phyloP scores from a whole-genome alignment of 2,329 filamentous ascomycete species.

The Colletotrichum gloeosporioides region DNA sequence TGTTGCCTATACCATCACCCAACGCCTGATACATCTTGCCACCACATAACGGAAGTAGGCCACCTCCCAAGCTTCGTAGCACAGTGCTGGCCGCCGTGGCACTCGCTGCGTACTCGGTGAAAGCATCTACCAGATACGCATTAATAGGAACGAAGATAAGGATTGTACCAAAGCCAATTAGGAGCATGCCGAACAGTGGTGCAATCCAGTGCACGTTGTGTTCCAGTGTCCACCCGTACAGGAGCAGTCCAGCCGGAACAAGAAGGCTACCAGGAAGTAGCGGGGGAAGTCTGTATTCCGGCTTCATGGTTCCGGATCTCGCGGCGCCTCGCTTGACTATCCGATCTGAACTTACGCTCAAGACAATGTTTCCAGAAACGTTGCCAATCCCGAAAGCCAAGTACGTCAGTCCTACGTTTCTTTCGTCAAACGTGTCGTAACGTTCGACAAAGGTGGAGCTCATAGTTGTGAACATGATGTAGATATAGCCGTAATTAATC shows the following conservation, averaged over 20 bases:
- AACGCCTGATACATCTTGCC: constrained; percentile 15
- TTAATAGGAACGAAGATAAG: constrained; percentile 57
- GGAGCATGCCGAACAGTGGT: constrained; percentile 55
- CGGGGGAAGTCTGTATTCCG: constrained; percentile 25
- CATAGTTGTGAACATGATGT: background rate
- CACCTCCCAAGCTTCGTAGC: constrained; percentile 50
- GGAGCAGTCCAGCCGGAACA: constrained; percentile 25
- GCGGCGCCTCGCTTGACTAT: background rate
- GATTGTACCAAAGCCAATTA: constrained; percentile 52
- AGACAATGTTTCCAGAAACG: background rate
- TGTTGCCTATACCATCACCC: constrained; percentile 25
- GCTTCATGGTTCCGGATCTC: background rate
- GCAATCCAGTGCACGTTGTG: constrained; percentile 62
- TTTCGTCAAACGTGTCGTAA: background rate
- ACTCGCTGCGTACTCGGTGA: constrained; percentile 49
- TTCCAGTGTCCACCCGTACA: constrained; percentile 41
- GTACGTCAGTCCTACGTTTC: background rate
- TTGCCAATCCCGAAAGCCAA: background rate
- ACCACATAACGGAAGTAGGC: constrained; percentile 19
- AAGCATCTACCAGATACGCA: constrained; percentile 69
- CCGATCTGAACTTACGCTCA: background rate
- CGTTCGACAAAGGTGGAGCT: background rate
- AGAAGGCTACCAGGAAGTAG: background rate
- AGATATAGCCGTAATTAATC: background rate
- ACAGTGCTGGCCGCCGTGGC: constrained; percentile 69